A percentile compares a stretch with the other conserved stretches of the same genome.
Evolutionary conservation across 2,329 filamentous ascomycete species (phyloP).

Genomic region (Cordyceps cateniannulata): DNA sequence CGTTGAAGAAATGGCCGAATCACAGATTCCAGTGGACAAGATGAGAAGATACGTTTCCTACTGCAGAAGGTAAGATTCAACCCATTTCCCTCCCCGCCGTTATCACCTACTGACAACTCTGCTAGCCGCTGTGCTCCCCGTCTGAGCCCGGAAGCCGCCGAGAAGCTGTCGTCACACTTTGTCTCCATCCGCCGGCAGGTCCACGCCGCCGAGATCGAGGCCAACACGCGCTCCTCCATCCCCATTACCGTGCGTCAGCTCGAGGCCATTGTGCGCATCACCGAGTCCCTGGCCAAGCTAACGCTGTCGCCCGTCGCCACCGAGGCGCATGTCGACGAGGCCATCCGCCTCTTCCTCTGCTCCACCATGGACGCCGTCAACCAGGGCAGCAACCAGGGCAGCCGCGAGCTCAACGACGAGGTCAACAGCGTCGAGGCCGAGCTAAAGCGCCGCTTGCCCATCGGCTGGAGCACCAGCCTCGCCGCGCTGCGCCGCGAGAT

Average conservation of each 20-base stretch:
- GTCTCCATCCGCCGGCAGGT: constrained; percentile 94
- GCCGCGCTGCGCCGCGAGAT: constrained; percentile 83
- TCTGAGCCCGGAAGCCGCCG: constrained; percentile 81
- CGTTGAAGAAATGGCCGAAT: constrained; percentile 73
- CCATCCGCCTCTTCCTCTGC: constrained; percentile 91
- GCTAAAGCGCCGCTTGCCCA: constrained; percentile 77
- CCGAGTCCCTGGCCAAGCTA: constrained; percentile 89
- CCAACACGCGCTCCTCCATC: constrained; percentile 85
- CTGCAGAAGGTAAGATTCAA: constrained; percentile 76
- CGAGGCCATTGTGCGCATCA: constrained; percentile 95
- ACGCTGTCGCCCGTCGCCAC: constrained; percentile 79
- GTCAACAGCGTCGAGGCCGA: constrained; percentile 82
- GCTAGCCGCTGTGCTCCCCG: constrained; percentile 81
- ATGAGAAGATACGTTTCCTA: constrained; percentile 98
- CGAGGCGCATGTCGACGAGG: constrained; percentile 91
- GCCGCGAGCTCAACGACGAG: constrained; percentile 86
- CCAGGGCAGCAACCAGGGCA: constrained; percentile 76
- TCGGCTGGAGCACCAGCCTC: constrained; percentile 91
- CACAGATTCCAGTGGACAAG: constrained; percentile 89
- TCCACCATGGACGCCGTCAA: constrained; percentile 97
- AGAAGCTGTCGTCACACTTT: constrained; percentile 95
- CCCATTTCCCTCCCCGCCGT: not conserved
- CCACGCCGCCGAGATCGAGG: constrained; percentile 81
- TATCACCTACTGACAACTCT: constrained; percentile 22
- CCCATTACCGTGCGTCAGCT: constrained; percentile 97